Evolutionary conservation across 176 grass and related monocot species (phyloP), one percentile per base, ranked within the genome.

Genomic region (Sorghum bicolor): DNA sequence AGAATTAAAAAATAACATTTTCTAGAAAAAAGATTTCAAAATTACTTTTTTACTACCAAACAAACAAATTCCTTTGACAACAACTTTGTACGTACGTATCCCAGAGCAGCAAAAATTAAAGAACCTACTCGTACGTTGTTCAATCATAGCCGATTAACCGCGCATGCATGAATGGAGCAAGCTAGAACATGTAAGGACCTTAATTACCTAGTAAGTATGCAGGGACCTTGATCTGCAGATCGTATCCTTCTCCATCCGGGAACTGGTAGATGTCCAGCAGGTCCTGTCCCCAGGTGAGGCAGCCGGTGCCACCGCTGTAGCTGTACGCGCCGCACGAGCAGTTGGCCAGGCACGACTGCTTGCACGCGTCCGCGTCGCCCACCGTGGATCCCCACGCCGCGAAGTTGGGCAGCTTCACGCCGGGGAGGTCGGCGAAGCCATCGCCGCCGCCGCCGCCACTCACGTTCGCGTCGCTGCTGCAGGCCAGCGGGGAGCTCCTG

Each of bases 241-340:
- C 81, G 12, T 87, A 87, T 5, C 80, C 84, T 10, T 79, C 87
- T 5, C 87, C 91, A 1, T 72, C 43, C 1, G 85, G 88, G 80
- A 98, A 98, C 14, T 85, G 62, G 76, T 90, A 94, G 64, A 98
- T 74, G 85, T 98, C 96, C 19, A 93, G 31, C 67, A 98, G 22
- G n/a, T 98, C 92, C 14, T 92, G 9, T 61, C 72, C 76, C 96
- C 96, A 98, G 7, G 88, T 87, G 33, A 95, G 29, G 76, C 96
- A 98, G 15, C 87, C 73, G 1, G 89, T 94, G 50, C 40, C 80
- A 3, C 0, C 4, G 65, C 80, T 83, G 40, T 82, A 93, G 53
- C 88, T 89, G 81, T 92, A 98, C 0, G 93, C 96, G 72, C 36
- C 82, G 37, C 96, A 98, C 14, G 93, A 91, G 80, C 92, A 98